phyloP scores from a whole-genome alignment of 331 rosid species.

The Cydonia oblonga region DNA sequence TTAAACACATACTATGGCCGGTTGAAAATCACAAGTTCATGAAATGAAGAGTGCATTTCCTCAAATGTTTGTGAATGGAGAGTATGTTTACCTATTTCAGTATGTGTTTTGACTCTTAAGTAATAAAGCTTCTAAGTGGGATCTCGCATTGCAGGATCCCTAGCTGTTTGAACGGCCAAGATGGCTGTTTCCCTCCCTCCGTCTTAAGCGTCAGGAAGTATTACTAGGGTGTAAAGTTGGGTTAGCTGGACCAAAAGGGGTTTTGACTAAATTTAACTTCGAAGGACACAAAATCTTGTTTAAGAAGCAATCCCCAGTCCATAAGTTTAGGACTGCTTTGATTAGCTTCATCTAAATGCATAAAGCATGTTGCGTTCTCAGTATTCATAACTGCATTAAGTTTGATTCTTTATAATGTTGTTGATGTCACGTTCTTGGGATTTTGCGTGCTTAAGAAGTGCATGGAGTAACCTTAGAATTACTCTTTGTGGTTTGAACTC shows the following conservation, averaged over 20 bases:
- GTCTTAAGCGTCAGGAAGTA: background rate
- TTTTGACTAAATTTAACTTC: background rate
- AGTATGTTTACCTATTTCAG: background rate
- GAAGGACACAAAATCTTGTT: background rate
- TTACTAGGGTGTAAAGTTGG: background rate
- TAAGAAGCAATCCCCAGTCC: background rate
- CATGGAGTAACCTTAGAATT: slow-evolving; percentile 35
- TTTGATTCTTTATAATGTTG: background rate
- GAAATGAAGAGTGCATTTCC: background rate
- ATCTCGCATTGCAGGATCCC: background rate
- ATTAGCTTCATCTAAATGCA: background rate
- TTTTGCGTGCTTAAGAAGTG: slow-evolving; percentile 2
- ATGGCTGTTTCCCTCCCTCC: background rate
- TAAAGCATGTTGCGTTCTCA: background rate
- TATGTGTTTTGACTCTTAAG: background rate
- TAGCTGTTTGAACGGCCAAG: background rate
- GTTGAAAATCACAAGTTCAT: background rate
- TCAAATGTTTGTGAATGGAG: background rate
- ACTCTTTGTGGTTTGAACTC: slow-evolving; percentile 62
- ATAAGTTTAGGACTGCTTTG: background rate
- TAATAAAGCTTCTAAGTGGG: background rate
- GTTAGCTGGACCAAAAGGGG: background rate
- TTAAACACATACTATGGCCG: background rate
- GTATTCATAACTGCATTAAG: background rate
- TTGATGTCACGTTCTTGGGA: background rate